These are phyloP conservation scores for Annulohypoxylon maeteangense DNA, from an alignment of 495 filamentous ascomycete genomes.

Conservation along the genomic window DNA sequence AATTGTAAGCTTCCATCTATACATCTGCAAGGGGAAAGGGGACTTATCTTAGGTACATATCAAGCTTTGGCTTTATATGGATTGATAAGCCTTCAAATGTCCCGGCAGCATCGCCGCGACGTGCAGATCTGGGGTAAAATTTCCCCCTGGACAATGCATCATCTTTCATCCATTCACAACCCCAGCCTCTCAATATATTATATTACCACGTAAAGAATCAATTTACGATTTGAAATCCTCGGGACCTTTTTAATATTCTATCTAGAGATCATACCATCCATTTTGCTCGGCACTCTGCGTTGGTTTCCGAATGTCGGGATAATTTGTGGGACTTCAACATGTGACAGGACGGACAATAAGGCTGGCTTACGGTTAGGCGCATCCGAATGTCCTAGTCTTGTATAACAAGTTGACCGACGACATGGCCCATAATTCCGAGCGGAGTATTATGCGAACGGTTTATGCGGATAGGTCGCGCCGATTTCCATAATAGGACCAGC, in stretches of 20 bases:
- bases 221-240: background rate
- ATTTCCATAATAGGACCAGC: background rate
- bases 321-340: constrained; percentile 25
- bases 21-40: constrained; percentile 33
- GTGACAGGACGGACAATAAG: constrained; percentile 23
- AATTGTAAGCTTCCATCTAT: background rate
- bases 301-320: constrained; percentile 16
- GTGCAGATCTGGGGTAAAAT: constrained; percentile 38
- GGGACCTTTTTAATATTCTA: background rate
- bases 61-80: background rate
- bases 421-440: background rate
- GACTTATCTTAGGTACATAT: background rate
- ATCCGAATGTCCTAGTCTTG: constrained; percentile 21
- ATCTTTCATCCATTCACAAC: background rate
- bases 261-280: background rate
- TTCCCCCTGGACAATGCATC: constrained; percentile 7
- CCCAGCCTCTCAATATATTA: constrained; percentile 2
- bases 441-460: background rate
- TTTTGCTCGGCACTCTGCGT: constrained; percentile 18
- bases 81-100: background rate
- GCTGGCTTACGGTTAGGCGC: constrained; percentile 24
- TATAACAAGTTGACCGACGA: background rate
- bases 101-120: constrained; percentile 19
- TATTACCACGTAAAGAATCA: background rate
- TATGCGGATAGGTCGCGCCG: background rate